A percentile compares a stretch with the other conserved stretches of the same genome.
These are phyloP conservation scores for Magnaporthales sp. DNA, from an alignment of 2,329 filamentous ascomycete genomes.

Conservation along the genomic window DNA sequence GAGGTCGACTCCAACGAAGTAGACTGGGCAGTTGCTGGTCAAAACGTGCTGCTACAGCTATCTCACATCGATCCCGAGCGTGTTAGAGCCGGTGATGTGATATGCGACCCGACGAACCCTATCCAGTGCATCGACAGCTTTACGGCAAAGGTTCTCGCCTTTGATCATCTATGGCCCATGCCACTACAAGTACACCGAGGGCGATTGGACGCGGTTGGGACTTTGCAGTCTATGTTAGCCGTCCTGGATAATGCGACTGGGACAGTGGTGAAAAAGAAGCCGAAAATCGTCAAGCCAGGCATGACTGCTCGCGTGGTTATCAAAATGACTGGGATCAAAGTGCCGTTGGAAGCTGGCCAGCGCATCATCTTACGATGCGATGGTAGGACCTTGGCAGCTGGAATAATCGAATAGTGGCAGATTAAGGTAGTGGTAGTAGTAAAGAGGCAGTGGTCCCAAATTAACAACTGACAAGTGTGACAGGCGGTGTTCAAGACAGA, in stretches of 20 bases:
- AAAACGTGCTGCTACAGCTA: conserved; percentile 79
- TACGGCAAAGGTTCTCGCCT: conserved; percentile 76
- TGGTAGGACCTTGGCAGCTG: conserved; percentile 81
- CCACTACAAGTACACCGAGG: conserved; percentile 83
- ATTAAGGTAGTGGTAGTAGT: neutral
- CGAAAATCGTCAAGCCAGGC: conserved; percentile 73
- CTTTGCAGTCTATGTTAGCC: conserved; percentile 63
- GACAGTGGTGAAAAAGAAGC: conserved; percentile 69
- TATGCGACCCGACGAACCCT: conserved; percentile 63
- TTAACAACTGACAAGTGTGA: neutral
- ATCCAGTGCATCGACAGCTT: conserved; percentile 66
- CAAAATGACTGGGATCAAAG: conserved; percentile 55
- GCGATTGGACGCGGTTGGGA: conserved; percentile 68
- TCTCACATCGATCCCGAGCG: conserved; percentile 78
- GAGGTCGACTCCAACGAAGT: conserved; percentile 63
- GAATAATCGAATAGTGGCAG: conserved; percentile 59
- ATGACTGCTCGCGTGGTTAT: conserved; percentile 70
- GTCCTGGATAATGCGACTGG: conserved; percentile 73
- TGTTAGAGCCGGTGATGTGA: conserved; percentile 73
- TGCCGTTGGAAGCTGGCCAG: conserved; percentile 73
- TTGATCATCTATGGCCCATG: conserved; percentile 85
- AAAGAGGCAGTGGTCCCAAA: neutral
- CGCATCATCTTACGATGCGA: conserved; percentile 72
- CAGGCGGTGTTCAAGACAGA: neutral
- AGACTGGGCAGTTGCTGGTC: conserved; percentile 89